Percentiles rank a stretch among this genome's conserved stretches.
Conservation (phyloP, 805 yeast species). For the Clavispora fructus region DNA sequence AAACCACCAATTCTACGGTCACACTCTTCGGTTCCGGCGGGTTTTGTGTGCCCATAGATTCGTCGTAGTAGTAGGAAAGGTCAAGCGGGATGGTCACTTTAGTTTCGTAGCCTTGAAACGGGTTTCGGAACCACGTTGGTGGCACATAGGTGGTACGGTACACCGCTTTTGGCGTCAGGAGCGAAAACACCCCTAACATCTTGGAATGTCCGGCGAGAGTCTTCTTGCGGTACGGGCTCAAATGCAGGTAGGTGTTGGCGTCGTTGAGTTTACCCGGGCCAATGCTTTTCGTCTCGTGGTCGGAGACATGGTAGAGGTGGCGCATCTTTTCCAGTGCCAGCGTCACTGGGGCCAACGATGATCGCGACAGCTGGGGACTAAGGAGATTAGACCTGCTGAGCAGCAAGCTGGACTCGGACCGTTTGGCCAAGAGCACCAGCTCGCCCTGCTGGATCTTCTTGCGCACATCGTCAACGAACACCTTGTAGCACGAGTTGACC, state of each 20-base stretch:
- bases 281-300: slow-evolving; percentile 14
- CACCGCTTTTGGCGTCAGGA: slow-evolving; percentile 30
- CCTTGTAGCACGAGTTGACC: slow-evolving; percentile 25
- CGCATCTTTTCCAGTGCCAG: slow-evolving; percentile 18
- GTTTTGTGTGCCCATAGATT: slow-evolving; percentile 1
- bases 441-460: slow-evolving; percentile 21
- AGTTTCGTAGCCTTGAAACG: slow-evolving; percentile 9
- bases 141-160: slow-evolving; percentile 28
- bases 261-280: slow-evolving; percentile 10
- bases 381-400: slow-evolving; percentile 2
- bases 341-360: slow-evolving; percentile 1
- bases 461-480: slow-evolving; percentile 27
- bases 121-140: slow-evolving; percentile 24
- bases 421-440: slow-evolving; percentile 1
- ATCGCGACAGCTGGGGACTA: slow-evolving; percentile 8
- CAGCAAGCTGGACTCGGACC: not conserved
- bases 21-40: slow-evolving; percentile 32
- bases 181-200: slow-evolving; percentile 26
- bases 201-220: slow-evolving; percentile 28
- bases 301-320: slow-evolving; percentile 28
- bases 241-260: slow-evolving; percentile 25
- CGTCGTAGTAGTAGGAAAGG: slow-evolving; percentile 20
- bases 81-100: slow-evolving; percentile 29
- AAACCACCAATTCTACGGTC: slow-evolving; percentile 30
- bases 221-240: slow-evolving; percentile 29